These are phyloP conservation scores for Lentinula detonsa DNA, from an alignment of 768 basidiomycete species.

Conservation along the genomic window DNA sequence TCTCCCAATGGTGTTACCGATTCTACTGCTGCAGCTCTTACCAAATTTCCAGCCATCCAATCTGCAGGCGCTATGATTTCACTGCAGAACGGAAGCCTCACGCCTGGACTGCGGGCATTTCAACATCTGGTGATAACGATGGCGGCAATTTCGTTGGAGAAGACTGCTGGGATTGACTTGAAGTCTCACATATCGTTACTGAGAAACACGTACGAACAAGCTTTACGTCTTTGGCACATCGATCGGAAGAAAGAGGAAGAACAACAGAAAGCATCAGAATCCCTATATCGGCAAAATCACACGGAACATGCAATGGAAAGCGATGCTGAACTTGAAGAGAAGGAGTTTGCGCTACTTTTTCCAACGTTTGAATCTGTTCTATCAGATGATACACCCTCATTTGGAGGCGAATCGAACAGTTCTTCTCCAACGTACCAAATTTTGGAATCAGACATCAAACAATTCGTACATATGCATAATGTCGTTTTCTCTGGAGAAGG, in stretches of 20 bases:
- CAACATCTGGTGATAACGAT: conserved; percentile 41
- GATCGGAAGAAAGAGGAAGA: conserved; percentile 69
- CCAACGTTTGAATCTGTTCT: conserved; percentile 68
- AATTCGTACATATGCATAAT: conserved; percentile 44
- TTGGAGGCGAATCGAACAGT: conserved; percentile 1
- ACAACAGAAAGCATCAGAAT: conserved; percentile 54
- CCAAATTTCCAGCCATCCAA: conserved; percentile 48
- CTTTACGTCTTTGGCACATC: conserved; percentile 76
- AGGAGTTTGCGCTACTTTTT: conserved; percentile 80
- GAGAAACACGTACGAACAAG: conserved; percentile 57
- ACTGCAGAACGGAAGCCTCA: background rate
- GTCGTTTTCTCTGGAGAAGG: conserved; percentile 25
- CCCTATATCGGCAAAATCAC: conserved; percentile 68
- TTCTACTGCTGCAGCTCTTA: conserved; percentile 27
- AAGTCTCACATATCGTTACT: conserved; percentile 28
- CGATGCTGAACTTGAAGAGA: conserved; percentile 76
- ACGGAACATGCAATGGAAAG: conserved; percentile 45
- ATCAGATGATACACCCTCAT: conserved; percentile 18
- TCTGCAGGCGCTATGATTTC: conserved; percentile 32
- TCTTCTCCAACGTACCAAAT: conserved; percentile 20
- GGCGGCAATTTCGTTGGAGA: conserved; percentile 39
- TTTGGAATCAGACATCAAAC: conserved; percentile 25
- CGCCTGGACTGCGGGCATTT: conserved; percentile 23
- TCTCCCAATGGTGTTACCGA: conserved; percentile 16
- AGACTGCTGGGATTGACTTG: conserved; percentile 31